Evolutionary conservation across 306 rosid genomes (phyloP), one percentile per base, ranked within the genome.

Genomic region (Gynostemma pentaphyllum): DNA sequence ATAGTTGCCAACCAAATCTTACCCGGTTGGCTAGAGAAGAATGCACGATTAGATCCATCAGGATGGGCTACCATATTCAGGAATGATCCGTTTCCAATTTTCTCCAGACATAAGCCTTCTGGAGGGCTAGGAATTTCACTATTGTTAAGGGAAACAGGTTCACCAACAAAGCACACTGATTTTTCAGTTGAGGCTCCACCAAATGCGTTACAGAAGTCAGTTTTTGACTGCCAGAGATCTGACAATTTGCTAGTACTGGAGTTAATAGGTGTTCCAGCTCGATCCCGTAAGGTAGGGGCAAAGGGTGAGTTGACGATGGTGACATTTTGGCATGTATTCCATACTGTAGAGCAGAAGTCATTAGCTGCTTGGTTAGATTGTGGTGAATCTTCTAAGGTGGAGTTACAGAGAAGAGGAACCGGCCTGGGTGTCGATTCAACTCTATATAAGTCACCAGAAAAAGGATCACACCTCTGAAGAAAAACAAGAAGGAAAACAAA

Each of bases 11-110:
- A 72, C 90, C 94, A 94, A 69, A 94, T 67, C 75, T 77, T 83
- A 1, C 99, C 99, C 73, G 74, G 60, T 71, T 94, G 99, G 55
- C 51, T 75, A 11, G 89, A 74, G 73, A 94, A 94, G 70, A 94
- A 94, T 3, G 94, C 97, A 0, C 97, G 95, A 80, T 80, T 82
- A 5, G 99, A 84, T 36, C 97, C 97, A 76, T 94, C 99, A 13
- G 97, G 97, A 67, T 94, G 95, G 44, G 94, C 83, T 59, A 80
- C 90, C 97, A 94, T 94, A 44, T 77, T 81, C 63, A 94, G 86
- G 76, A 78, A 94, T 64, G 97, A 78, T 65, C 95, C 99, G 83
- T 85, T 94, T 2, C 87, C 97, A 28, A 94, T 86, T 80, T 81
- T 94, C 83, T 94, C 99, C 13, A 94, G 83, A 80, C 99, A 94